These are phyloP conservation scores for Syzygium aromaticum DNA, from an alignment of 345 rosid genomes.

Conservation along the genomic window DNA sequence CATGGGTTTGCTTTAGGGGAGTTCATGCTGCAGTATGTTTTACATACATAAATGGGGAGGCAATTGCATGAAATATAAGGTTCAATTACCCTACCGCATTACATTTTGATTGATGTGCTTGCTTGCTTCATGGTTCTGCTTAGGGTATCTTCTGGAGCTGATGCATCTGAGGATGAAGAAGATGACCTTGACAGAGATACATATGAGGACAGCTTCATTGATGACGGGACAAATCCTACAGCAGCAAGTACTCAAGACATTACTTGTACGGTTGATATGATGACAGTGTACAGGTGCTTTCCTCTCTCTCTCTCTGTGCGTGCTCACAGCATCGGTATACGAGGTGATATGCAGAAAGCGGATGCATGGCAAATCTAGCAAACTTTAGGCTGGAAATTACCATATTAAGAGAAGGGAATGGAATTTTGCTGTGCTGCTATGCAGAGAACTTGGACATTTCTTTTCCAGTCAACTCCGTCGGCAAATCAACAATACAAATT, in stretches of 20 bases:
- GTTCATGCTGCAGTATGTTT: background rate
- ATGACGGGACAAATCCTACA: conserved; percentile 58
- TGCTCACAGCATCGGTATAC: background rate
- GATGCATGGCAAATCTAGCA: background rate
- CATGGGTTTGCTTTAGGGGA: background rate
- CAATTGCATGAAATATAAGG: background rate
- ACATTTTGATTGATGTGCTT: background rate
- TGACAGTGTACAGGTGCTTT: conserved; percentile 83
- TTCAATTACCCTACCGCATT: background rate
- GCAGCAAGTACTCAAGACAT: conserved; percentile 42
- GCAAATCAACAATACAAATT: background rate
- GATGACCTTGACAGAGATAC: conserved; percentile 35
- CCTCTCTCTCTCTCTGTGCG: background rate
- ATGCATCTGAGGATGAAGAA: conserved; percentile 58
- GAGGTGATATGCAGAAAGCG: background rate
- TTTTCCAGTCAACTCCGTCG: background rate
- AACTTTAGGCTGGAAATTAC: background rate
- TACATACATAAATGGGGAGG: background rate
- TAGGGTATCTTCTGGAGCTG: conserved; percentile 78
- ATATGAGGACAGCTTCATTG: conserved; percentile 78
- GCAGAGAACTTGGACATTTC: background rate
- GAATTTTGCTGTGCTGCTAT: background rate
- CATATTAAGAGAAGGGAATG: background rate
- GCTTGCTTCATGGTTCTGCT: background rate
- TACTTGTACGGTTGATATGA: conserved; percentile 66